These are phyloP conservation scores for Paramecium pentaurelia DNA, from an alignment of 73 alveolate species.

Conservation along the genomic window DNA sequence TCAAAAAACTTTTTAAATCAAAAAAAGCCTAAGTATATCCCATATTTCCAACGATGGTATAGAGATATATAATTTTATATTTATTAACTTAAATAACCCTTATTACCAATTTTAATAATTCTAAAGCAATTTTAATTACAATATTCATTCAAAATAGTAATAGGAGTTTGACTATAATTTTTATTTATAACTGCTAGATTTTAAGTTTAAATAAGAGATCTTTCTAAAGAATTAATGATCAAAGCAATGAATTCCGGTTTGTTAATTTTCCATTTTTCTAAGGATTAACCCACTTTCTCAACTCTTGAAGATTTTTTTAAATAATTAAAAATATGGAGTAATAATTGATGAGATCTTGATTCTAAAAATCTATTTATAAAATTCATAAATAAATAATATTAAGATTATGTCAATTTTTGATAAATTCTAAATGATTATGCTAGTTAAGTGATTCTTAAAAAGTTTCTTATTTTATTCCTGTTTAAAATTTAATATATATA, in stretches of 20 bases:
- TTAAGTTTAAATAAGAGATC: not conserved
- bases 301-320: not conserved
- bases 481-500: too few species aligned
- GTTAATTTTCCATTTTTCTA: not conserved
- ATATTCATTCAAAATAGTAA: slow-evolving; percentile 10
- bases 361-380: not conserved
- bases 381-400: not conserved
- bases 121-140: not conserved
- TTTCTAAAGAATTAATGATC: not conserved
- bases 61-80: not conserved
- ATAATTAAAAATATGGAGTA: not conserved
- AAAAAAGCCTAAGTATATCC: not conserved
- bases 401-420: not conserved
- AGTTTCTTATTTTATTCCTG: not conserved
- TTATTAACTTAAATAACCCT: not conserved
- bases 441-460: not conserved
- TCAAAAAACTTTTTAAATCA: not conserved
- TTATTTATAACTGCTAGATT: not conserved
- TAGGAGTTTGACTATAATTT: not conserved
- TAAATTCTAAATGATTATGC: not conserved
- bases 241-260: not conserved
- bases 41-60: not conserved
- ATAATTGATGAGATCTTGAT: not conserved
- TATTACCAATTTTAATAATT: not conserved
- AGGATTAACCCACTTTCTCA: not conserved